These are phyloP conservation scores for Conticribra weissflogii DNA, from an alignment of 108 stramenopile species.

Conservation along the genomic window DNA sequence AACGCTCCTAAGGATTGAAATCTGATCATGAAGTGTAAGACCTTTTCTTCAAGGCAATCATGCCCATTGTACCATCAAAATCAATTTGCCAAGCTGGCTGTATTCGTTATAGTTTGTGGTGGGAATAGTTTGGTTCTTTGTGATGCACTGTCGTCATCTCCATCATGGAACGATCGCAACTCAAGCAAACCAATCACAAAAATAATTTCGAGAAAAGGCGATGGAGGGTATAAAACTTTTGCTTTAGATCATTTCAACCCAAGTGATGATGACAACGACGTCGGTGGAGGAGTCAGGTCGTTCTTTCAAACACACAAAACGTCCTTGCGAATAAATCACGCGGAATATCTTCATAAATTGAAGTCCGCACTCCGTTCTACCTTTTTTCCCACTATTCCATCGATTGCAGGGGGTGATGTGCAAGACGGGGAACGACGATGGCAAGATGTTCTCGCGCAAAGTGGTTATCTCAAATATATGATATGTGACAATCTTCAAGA, in stretches of 20 bases:
- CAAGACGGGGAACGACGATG: neutral
- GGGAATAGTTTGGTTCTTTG: no score
- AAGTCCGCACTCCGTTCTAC: slow-evolving; percentile 47
- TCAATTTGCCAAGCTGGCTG: no score
- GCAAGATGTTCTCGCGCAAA: slow-evolving; percentile 4
- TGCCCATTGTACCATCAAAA: no score
- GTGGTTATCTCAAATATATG: slow-evolving; percentile 69
- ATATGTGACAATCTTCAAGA: slow-evolving; percentile 76
- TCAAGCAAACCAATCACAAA: slow-evolving; percentile 1
- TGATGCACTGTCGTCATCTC: neutral
- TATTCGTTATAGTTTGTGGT: no score
- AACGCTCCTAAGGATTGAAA: no score
- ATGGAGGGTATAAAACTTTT: slow-evolving; percentile 25
- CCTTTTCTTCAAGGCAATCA: no score
- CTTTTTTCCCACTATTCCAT: slow-evolving; percentile 46
- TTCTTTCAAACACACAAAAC: neutral
- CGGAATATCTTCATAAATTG: slow-evolving; percentile 12
- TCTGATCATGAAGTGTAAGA: no score
- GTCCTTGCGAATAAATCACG: neutral
- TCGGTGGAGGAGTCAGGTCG: neutral
- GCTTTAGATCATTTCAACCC: slow-evolving; percentile 18
- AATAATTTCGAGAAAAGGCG: slow-evolving; percentile 39
- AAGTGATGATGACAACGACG: neutral
- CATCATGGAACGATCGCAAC: neutral
- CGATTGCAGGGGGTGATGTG: neutral